Conservation (phyloP, 83 land plant species). For the Larix sibirica region DNA sequence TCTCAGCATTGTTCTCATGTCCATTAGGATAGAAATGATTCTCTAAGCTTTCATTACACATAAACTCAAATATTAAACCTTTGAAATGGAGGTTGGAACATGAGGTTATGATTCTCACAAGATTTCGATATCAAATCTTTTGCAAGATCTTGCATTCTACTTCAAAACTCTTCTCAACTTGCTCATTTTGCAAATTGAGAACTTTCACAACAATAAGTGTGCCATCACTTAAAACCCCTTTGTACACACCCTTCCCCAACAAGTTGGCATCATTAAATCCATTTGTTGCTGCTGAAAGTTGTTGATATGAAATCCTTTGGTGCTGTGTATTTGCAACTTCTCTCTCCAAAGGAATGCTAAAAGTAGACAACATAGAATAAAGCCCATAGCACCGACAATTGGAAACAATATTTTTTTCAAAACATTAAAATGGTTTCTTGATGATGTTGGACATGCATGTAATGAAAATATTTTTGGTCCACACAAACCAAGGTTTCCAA, state of each 20-base stretch:
- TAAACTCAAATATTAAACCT: background rate
- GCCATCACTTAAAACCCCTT: background rate
- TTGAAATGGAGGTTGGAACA: too few species aligned
- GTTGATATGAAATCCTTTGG: conserved; percentile 14
- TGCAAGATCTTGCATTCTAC: conserved; percentile 18
- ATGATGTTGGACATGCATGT: background rate
- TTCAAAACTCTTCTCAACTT: background rate
- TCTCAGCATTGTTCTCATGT: background rate
- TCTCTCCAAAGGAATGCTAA: background rate
- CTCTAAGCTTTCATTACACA: conserved; percentile 30
- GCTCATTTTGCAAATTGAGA: background rate
- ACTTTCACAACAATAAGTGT: conserved; percentile 24
- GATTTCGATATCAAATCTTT: conserved; percentile 18
- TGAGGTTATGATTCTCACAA: background rate
- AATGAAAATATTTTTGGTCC: background rate
- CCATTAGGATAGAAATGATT: background rate
- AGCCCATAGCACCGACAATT: background rate
- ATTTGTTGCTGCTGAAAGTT: conserved; percentile 21
- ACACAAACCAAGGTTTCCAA: background rate
- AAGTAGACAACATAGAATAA: background rate
- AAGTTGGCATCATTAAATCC: conserved; percentile 22
- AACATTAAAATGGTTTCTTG: background rate
- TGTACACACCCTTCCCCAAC: background rate
- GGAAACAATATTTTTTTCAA: background rate
- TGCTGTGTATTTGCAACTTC: background rate